Base-by-base conservation (phyloP, 495 filamentous ascomycete genomes). In the Aspergillus coremiiformis region DNA sequence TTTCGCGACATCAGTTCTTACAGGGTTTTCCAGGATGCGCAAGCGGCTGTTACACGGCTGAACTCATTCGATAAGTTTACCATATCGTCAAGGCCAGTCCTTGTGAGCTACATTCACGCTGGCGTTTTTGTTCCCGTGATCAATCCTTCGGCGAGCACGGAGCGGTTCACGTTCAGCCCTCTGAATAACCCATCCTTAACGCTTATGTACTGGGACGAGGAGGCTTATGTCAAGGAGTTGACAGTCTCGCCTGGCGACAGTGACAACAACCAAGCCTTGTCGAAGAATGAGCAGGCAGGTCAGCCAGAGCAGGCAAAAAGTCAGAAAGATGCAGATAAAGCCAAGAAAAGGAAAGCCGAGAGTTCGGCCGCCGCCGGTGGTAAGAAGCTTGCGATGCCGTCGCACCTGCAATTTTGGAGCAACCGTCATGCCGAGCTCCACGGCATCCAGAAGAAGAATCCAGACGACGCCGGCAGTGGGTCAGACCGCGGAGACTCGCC, bases 341-440 rank as follows among this genome's bases (percentile, higher is more conserved):
- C 72, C 8, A 94, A 90, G 68, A 92, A 89, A 63, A 73, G 82
- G 56, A 93, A 86, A 59, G 79, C 77, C 3, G 80, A 82, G 23
- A 58, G 64, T 4, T 48, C 67, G 4, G 54, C 67, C 20, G 73
- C 56, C 24, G 61, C 65, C 15, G 71, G 67, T 4, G 55, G 75
- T n/a, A 78, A 76, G 54, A 80, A 78, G 45, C 60, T 68, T 29
- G 72, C 78, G 10, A 69, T 78, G 47, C 78, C 82, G 2, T 73
- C 79, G 14, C 87, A 94, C 58, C 74, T 96, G 29, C 85, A 93
- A 67, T 87, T 90, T 66, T 96, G 90, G 90, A 82, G 84, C 46
- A 85, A 91, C 59, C 87, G 88, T 22, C 86, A 89, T 59, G 87
- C 86, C 0, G 89, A 96, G 62, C 72, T 96, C 33, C 89, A 92